Percentiles rank a stretch among this genome's conserved stretches.
phyloP scores from a whole-genome alignment of 768 basidiomycete species.

The Trichaptum fuscoviolaceum region DNA sequence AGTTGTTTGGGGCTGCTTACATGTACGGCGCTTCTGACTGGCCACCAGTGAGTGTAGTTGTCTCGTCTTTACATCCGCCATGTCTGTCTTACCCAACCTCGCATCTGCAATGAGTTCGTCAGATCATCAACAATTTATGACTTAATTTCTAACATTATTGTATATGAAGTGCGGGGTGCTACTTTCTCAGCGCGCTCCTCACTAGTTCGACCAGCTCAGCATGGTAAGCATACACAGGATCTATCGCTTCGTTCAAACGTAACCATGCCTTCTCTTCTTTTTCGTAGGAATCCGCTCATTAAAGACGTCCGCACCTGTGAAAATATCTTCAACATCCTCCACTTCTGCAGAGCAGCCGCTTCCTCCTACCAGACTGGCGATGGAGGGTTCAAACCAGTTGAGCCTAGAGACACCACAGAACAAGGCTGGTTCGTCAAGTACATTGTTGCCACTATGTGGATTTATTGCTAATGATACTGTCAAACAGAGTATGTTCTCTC shows the following conservation, averaged over 20 bases:
- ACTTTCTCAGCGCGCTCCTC: neutral
- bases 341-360: neutral
- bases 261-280: neutral
- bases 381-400: constrained; percentile 75
- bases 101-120: neutral
- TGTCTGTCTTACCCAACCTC: neutral
- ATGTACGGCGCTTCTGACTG: neutral
- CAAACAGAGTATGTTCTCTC: constrained; percentile 88
- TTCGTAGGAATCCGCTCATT: neutral
- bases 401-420: constrained; percentile 88
- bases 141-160: neutral
- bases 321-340: neutral
- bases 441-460: neutral
- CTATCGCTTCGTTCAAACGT: neutral
- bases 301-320: neutral
- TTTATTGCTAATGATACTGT: neutral
- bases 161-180: neutral
- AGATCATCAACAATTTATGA: neutral
- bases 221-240: neutral
- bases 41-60: no score
- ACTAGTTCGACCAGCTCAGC: neutral
- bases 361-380: constrained; percentile 40
- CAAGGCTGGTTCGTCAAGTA: constrained; percentile 61
- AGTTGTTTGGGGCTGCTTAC: neutral
- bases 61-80: neutral